These are phyloP conservation scores for Cytospora piceae DNA, from an alignment of 2,329 filamentous ascomycete species.

Conservation along the genomic window DNA sequence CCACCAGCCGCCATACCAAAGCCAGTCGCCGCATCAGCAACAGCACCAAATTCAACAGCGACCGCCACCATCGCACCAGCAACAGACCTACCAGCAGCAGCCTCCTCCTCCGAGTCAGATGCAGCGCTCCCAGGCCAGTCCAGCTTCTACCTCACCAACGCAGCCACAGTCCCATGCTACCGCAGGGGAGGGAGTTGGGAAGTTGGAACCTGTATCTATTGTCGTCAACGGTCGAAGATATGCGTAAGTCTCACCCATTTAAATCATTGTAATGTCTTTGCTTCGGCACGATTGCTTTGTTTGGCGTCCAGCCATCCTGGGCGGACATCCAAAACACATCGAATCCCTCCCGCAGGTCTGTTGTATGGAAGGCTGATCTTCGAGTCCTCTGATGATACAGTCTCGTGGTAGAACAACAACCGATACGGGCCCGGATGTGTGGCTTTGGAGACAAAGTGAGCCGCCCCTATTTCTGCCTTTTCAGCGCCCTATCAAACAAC, in stretches of 20 bases:
- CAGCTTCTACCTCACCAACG: conserved; percentile 12
- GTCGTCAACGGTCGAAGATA: conserved; percentile 27
- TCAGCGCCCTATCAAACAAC: conserved; percentile 9
- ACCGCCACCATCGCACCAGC: conserved; percentile 16
- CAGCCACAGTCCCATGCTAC: conserved; percentile 21
- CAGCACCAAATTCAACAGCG: conserved; percentile 20
- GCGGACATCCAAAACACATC: neutral
- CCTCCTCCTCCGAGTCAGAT: conserved; percentile 14
- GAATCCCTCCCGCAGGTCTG: conserved; percentile 2
- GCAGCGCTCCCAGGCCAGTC: conserved; percentile 23
- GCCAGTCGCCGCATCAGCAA: conserved; percentile 27
- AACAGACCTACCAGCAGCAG: conserved; percentile 26
- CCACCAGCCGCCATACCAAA: conserved; percentile 26
- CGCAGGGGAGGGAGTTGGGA: conserved; percentile 10
- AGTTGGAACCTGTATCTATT: conserved; percentile 27
- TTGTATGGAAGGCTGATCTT: conserved; percentile 13
- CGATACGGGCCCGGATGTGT: conserved; percentile 93
- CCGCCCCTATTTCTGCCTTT: conserved; percentile 24
- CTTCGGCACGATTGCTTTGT: neutral
- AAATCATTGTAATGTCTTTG: neutral
- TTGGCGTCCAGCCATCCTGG: neutral
- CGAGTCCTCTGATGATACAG: conserved; percentile 42
- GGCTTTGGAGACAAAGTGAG: conserved; percentile 95
- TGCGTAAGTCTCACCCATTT: conserved; percentile 17
- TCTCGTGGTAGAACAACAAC: conserved; percentile 85